phyloP scores from a whole-genome alignment of 2,329 filamentous ascomycete species.

The Colletotrichum kahawae region DNA sequence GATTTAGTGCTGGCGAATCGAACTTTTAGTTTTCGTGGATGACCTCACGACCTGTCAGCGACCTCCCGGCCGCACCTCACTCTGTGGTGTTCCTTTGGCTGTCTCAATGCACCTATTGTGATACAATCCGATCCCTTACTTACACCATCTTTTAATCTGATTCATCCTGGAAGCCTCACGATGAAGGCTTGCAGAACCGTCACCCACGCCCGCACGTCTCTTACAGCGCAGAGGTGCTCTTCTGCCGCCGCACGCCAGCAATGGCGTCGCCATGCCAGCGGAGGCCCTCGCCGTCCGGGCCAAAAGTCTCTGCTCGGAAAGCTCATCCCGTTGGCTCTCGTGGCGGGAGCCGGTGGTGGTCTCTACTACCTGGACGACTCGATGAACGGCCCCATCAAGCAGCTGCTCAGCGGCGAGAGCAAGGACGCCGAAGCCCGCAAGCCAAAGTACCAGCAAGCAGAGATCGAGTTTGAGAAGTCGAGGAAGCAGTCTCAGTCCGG shows the following conservation, averaged over 20 bases:
- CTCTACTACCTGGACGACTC: constrained; percentile 39
- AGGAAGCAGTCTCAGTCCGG: constrained; percentile 58
- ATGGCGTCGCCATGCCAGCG: constrained; percentile 9
- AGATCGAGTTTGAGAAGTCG: constrained; percentile 72
- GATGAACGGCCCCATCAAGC: constrained; percentile 17
- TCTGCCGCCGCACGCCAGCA: constrained; percentile 4
- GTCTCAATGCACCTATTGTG: not conserved
- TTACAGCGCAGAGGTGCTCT: constrained; percentile 13
- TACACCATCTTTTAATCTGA: not conserved
- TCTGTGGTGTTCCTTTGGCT: not conserved
- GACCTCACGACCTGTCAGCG: constrained; percentile 24
- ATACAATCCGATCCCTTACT: not conserved
- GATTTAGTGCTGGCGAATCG: constrained; percentile 18
- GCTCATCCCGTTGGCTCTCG: not conserved
- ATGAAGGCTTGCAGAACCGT: constrained; percentile 17
- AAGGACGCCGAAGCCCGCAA: not conserved
- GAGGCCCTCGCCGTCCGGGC: not conserved
- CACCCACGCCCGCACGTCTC: constrained; percentile 12
- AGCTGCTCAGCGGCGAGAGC: not conserved
- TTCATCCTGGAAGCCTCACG: not conserved
- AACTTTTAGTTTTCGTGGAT: constrained; percentile 22
- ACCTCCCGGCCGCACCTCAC: not conserved
- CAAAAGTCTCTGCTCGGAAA: not conserved
- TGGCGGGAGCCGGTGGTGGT: constrained; percentile 36
- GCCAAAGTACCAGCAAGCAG: constrained; percentile 43